Base-by-base conservation (phyloP, 768 basidiomycete genomes). In the Kwoniella newhampshirensis region DNA sequence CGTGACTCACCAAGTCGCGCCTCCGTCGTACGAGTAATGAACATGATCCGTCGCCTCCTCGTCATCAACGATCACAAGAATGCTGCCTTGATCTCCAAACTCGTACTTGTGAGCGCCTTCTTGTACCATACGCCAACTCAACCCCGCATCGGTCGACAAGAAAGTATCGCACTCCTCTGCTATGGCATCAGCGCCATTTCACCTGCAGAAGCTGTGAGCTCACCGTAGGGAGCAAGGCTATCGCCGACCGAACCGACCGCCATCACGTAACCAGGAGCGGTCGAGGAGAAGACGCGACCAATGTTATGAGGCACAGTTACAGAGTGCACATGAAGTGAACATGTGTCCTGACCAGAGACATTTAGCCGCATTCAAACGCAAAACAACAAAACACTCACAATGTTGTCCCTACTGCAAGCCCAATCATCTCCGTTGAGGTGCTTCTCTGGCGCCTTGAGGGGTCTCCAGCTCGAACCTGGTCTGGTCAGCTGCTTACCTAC, bases 241-340 rank as follows among this genome's bases (percentile, higher is more conserved):
- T 81, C 77, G 1, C 94, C 92, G 32, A 96, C 82, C 0, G 85
- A 88, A 5, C 96, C 96, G 1, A 98, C 91, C n/a, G 89, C 94
- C 89, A 99, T 94, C 26, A 90, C 87, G 58, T 91, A 82, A 0
- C 96, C 94, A 0, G 94, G 94, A 0, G 93, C 94, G 4, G 90
- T 87, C 0, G 91, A 92, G 1, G 91, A 94, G 78, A 98, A 98
- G 27, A 97, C 82, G 17, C 89, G 86, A 0, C 96, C 94, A 68
- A 86, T 89, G 77, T 97, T 99, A 78, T 94, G 94, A 1, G 90
- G 87, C 7, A 83, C 80, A 0, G 93, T 93, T 21, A 98, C 91
- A 5, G 93, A 96, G 76, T 96, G 87, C 12, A 99, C 78, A 73
- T 99, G 93, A 0, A 98, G 81, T 0, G 89, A 86, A 75, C 94